Conservation (phyloP, 148 eudicot genomes). For the Pharnaceum exiguum region DNA sequence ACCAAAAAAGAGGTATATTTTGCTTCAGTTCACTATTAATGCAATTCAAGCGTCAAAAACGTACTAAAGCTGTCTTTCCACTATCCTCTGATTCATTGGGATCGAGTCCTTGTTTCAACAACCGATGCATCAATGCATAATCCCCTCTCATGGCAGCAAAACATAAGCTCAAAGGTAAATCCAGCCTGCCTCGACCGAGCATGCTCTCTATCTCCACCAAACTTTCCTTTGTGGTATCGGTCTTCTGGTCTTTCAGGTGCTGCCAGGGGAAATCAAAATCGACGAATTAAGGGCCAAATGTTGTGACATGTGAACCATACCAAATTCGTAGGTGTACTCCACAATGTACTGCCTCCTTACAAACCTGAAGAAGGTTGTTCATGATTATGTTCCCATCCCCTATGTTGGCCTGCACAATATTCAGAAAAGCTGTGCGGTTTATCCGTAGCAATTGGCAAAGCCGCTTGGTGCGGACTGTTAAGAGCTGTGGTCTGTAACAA, state of each 20-base stretch:
- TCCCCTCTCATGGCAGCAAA: constrained; percentile 71
- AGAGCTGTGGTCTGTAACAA: constrained; percentile 86
- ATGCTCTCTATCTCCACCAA: constrained; percentile 64
- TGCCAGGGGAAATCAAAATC: constrained; percentile 13
- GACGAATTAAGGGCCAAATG: neutral
- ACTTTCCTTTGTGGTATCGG: constrained; percentile 55
- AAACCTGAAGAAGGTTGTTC: constrained; percentile 73
- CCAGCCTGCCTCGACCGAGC: constrained; percentile 74
- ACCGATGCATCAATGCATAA: constrained; percentile 48
- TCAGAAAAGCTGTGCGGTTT: constrained; percentile 61
- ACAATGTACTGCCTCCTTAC: neutral
- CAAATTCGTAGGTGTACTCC: too few relatives aligned
- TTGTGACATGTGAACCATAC: neutral
- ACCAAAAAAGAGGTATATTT: neutral
- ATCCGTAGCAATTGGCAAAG: constrained; percentile 64
- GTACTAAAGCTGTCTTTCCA: constrained; percentile 78
- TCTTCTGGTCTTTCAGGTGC: constrained; percentile 58
- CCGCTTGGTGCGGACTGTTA: constrained; percentile 73
- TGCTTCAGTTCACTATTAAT: too few relatives aligned
- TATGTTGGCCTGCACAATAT: constrained; percentile 49
- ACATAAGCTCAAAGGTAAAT: constrained; percentile 70
- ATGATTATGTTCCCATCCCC: constrained; percentile 66
- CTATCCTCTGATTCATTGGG: constrained; percentile 84
- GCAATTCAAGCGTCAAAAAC: neutral
- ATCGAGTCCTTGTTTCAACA: constrained; percentile 74